These are phyloP conservation scores for Neofusicoccum sp. DNA, from an alignment of 2,329 filamentous ascomycete species.

Conservation along the genomic window DNA sequence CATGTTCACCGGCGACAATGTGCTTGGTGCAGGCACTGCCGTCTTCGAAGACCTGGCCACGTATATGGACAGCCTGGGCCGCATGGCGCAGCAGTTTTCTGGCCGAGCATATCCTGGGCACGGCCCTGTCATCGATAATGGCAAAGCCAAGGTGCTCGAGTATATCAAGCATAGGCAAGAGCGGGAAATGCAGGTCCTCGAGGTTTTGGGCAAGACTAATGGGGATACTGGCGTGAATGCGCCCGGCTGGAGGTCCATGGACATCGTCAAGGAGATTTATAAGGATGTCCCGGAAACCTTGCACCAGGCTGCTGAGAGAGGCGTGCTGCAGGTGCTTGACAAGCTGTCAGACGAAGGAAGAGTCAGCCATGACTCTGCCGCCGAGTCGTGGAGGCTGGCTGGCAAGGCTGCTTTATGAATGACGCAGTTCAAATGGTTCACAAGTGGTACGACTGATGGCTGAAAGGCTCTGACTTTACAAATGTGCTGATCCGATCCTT, in stretches of 20 bases:
- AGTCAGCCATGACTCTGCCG: constrained; percentile 45
- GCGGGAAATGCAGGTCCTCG: constrained; percentile 58
- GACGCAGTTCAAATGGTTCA: neutral
- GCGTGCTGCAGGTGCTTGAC: constrained; percentile 72
- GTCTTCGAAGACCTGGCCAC: constrained; percentile 74
- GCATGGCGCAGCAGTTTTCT: constrained; percentile 64
- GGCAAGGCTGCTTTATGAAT: constrained; percentile 30
- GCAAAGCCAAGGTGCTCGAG: constrained; percentile 68
- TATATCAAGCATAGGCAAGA: constrained; percentile 62
- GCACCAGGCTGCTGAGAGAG: constrained; percentile 71
- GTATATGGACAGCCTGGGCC: constrained; percentile 67
- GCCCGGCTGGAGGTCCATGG: constrained; percentile 70
- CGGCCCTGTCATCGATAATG: constrained; percentile 73
- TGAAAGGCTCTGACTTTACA: too few relatives aligned
- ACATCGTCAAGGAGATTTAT: constrained; percentile 88
- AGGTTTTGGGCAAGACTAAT: constrained; percentile 30
- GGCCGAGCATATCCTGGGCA: constrained; percentile 85
- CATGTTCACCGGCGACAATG: constrained; percentile 87
- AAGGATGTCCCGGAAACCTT: constrained; percentile 72
- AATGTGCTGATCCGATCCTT: too few relatives aligned
- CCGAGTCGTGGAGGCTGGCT: constrained; percentile 35
- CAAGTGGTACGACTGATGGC: too few relatives aligned
- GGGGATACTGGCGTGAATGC: constrained; percentile 21
- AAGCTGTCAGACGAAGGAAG: constrained; percentile 77
- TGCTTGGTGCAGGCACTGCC: constrained; percentile 81